These are phyloP conservation scores for Talaromyces albobiverticillius DNA, from an alignment of 2,329 filamentous ascomycete species.

Conservation along the genomic window DNA sequence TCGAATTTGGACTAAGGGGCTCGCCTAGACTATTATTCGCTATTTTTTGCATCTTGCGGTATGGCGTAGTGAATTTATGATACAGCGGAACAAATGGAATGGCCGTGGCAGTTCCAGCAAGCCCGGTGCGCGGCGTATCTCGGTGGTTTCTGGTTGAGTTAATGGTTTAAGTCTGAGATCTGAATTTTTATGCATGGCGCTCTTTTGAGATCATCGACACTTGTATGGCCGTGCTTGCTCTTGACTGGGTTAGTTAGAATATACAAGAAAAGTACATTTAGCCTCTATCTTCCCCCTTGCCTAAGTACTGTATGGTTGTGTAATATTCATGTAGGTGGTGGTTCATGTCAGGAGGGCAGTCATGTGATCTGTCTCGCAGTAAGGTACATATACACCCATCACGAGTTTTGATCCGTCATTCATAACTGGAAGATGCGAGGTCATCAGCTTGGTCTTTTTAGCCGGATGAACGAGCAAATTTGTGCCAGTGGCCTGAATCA, in stretches of 20 bases:
- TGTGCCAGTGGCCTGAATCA: too few species aligned
- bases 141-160: constrained; percentile 18
- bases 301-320: too few species aligned
- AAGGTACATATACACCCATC: too few species aligned
- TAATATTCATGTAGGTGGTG: too few species aligned
- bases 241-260: neutral
- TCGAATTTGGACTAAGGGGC: constrained; percentile 18
- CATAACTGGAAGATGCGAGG: too few species aligned
- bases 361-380: too few species aligned
- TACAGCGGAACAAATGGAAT: constrained; percentile 5
- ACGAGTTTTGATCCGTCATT: too few species aligned
- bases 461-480: too few species aligned
- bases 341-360: too few species aligned
- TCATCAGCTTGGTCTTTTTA: too few species aligned
- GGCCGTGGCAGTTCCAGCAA: constrained; percentile 2
- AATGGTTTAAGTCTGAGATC: neutral
- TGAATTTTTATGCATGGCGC: constrained; percentile 12
- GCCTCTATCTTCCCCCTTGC: neutral
- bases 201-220: constrained; percentile 1
- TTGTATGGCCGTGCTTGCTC: neutral
- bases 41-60: constrained; percentile 15
- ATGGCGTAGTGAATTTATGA: constrained; percentile 14
- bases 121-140: constrained; percentile 16
- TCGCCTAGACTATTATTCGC: constrained; percentile 10
- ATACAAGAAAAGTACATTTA: constrained; percentile 14